Percentiles rank a stretch among this genome's conserved stretches.
These are phyloP conservation scores for Agaricus subrufescens DNA, from an alignment of 768 basidiomycete genomes.

Conservation along the genomic window DNA sequence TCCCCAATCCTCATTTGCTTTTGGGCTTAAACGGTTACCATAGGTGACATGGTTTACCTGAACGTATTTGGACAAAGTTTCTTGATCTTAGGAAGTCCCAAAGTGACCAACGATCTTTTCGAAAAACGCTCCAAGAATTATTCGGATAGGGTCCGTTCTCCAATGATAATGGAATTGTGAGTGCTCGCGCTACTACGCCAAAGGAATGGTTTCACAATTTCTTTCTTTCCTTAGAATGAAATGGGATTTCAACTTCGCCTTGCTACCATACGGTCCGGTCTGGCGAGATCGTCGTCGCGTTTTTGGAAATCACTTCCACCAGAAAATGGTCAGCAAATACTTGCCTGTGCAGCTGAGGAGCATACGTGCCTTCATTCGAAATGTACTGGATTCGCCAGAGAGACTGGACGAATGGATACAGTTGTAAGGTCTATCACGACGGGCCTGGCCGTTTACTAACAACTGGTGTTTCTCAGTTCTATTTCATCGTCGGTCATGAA, in stretches of 20 bases:
- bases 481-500: slow-evolving; percentile 23
- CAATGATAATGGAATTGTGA: slow-evolving; percentile 48
- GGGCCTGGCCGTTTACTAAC: background rate
- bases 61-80: slow-evolving; percentile 34
- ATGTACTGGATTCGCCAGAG: slow-evolving; percentile 32
- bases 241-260: slow-evolving; percentile 37
- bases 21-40: background rate
- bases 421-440: background rate
- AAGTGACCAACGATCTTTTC: slow-evolving; percentile 43
- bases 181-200: slow-evolving; percentile 10
- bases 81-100: slow-evolving; percentile 20
- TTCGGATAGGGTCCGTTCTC: slow-evolving; percentile 41
- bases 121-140: slow-evolving; percentile 51
- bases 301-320: slow-evolving; percentile 14
- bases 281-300: slow-evolving; percentile 43
- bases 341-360: background rate
- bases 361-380: slow-evolving; percentile 23
- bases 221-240: slow-evolving; percentile 13
- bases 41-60: slow-evolving; percentile 52
- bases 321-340: slow-evolving; percentile 5
- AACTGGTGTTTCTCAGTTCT: slow-evolving; percentile 20
- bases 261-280: slow-evolving; percentile 33
- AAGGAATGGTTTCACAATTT: background rate
- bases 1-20: background rate
- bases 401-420: slow-evolving; percentile 10